These are phyloP conservation scores for Cryptosporidium sp. DNA, from an alignment of 169 alveolate species.

Conservation along the genomic window DNA sequence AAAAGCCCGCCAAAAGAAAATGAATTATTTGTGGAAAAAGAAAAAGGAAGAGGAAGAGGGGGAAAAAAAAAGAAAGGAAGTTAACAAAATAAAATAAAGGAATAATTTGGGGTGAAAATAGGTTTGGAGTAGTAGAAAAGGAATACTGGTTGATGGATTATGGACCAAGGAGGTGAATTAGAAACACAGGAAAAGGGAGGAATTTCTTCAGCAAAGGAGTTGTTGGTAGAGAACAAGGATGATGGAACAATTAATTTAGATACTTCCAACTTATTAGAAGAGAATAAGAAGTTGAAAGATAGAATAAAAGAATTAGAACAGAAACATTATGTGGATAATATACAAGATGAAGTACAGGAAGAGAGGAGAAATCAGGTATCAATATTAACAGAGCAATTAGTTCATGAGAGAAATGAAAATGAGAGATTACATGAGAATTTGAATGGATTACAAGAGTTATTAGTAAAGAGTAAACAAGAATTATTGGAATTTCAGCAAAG, in stretches of 20 bases:
- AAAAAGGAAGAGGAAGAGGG: neutral
- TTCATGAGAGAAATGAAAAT: slow-evolving; percentile 58
- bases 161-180: slow-evolving; percentile 42
- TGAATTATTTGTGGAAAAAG: neutral
- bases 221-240: neutral
- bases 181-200: neutral
- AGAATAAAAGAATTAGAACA: neutral
- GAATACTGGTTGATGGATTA: slow-evolving; percentile 18
- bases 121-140: slow-evolving; percentile 8
- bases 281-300: neutral
- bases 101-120: neutral
- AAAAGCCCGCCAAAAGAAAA: neutral
- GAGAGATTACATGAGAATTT: slow-evolving; percentile 59
- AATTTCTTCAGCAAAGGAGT: slow-evolving; percentile 14
- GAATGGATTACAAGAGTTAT: slow-evolving; percentile 39
- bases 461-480: slow-evolving; percentile 48
- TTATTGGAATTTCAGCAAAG: slow-evolving; percentile 47
- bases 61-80: neutral
- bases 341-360: neutral
- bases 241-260: neutral
- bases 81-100: neutral
- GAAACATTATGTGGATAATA: neutral
- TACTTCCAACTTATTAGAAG: neutral
- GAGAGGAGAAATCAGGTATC: slow-evolving; percentile 37
- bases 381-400: slow-evolving; percentile 45